These are phyloP conservation scores for Phytophthora cryptogea DNA, from an alignment of 352 stramenopile genomes.

Conservation along the genomic window DNA sequence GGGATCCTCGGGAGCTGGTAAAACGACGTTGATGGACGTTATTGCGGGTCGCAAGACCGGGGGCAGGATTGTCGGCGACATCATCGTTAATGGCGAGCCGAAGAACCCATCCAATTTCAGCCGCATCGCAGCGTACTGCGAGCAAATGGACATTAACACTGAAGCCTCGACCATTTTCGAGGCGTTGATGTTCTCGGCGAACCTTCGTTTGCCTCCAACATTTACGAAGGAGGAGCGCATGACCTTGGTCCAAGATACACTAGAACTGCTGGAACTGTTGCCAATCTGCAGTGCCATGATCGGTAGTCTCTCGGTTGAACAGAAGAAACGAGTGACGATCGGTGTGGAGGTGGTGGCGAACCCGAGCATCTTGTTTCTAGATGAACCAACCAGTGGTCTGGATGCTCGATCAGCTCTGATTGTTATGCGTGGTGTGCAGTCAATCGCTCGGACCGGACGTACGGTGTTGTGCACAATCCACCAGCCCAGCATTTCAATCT, in stretches of 20 bases:
- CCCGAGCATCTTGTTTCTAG: conserved; percentile 93
- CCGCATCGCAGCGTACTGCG: conserved; percentile 90
- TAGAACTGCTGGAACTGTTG: conserved; percentile 62
- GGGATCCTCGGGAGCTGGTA: conserved; percentile 5
- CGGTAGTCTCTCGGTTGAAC: conserved; percentile 70
- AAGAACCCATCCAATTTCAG: conserved; percentile 85
- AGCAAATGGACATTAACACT: conserved; percentile 91
- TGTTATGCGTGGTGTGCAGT: conserved; percentile 86
- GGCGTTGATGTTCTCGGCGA: conserved; percentile 90
- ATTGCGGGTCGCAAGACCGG: conserved; percentile 76
- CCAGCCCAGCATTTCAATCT: conserved; percentile 85
- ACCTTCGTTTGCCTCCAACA: conserved; percentile 70
- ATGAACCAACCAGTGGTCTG: conserved; percentile 92
- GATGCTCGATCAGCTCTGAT: conserved; percentile 85
- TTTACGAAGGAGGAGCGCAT: conserved; percentile 43
- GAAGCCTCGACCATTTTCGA: conserved; percentile 86
- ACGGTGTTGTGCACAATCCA: conserved; percentile 80
- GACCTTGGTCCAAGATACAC: conserved; percentile 50
- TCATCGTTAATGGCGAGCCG: conserved; percentile 87
- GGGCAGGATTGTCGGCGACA: conserved; percentile 78
- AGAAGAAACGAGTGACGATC: conserved; percentile 94
- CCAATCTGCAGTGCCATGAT: conserved; percentile 53
- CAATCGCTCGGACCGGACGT: conserved; percentile 86
- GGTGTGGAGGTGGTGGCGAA: conserved; percentile 92
- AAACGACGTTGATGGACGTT: conserved; percentile 69